Evolutionary conservation across 169 alveolate species (phyloP).

Genomic region (Plasmodium chabaudi): DNA sequence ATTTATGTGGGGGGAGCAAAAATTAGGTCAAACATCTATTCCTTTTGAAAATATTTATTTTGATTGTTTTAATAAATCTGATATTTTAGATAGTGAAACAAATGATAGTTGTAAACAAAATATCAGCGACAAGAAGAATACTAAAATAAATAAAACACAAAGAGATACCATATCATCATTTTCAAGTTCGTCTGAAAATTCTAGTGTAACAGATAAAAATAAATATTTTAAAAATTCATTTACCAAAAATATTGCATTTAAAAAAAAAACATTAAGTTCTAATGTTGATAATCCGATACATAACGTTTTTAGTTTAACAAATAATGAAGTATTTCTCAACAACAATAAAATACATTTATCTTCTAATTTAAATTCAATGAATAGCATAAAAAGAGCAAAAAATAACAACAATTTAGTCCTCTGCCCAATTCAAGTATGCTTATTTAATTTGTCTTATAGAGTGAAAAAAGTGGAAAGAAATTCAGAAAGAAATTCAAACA

Average conservation of each 20-base stretch:
- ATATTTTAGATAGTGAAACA: constrained; percentile 61
- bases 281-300: constrained; percentile 62
- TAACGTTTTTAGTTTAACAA: constrained; percentile 53
- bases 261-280: constrained; percentile 47
- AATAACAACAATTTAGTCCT: constrained; percentile 62
- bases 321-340: constrained; percentile 50
- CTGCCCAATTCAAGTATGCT: constrained; percentile 63
- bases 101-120: constrained; percentile 36
- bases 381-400: constrained; percentile 38
- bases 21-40: constrained; percentile 70
- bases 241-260: constrained; percentile 38
- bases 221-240: constrained; percentile 46
- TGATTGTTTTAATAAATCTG: constrained; percentile 35
- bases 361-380: constrained; percentile 52
- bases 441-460: constrained; percentile 66
- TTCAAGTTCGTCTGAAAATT: constrained; percentile 28
- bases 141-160: constrained; percentile 26
- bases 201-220: constrained; percentile 48
- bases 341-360: constrained; percentile 39
- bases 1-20: constrained; percentile 77
- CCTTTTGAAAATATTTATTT: constrained; percentile 69
- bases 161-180: constrained; percentile 30
- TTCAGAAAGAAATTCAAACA: constrained; percentile 10
- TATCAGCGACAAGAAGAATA: constrained; percentile 25
- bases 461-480: constrained; percentile 30